Conservation (phyloP, 257 asterid genomes). For the Scutellaria baicalensis region DNA sequence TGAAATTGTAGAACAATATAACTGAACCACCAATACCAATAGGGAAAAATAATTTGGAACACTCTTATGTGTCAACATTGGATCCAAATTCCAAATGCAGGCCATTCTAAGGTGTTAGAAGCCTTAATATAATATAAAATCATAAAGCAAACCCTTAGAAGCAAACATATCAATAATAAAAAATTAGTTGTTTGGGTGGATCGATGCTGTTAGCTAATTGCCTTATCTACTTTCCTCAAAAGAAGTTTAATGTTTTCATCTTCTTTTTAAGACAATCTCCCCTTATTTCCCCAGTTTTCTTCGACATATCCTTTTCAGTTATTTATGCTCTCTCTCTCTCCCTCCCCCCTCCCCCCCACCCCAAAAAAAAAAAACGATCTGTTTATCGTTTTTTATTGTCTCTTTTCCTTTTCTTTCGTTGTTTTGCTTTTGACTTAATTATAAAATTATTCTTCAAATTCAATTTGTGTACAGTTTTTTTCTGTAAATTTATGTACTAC, state of each 20-base stretch:
- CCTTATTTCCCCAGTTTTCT: background rate
- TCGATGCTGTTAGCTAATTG: slow-evolving; percentile 4
- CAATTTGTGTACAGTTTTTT: background rate
- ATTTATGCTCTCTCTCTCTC: background rate
- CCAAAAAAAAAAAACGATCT: background rate
- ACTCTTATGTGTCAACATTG: background rate
- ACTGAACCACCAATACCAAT: too few relatives aligned
- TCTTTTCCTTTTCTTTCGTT: background rate
- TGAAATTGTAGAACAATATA: too few relatives aligned
- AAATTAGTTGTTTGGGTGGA: slow-evolving; percentile 6
- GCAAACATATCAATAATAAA: background rate
- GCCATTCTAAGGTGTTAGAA: background rate
- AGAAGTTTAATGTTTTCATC: background rate
- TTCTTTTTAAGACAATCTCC: background rate
- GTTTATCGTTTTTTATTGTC: background rate
- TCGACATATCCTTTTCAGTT: background rate
- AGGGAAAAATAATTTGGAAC: background rate
- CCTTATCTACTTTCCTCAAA: background rate
- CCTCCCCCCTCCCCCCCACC: background rate
- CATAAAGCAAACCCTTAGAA: background rate
- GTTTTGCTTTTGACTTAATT: too few relatives aligned
- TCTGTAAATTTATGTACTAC: background rate
- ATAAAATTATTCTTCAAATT: background rate
- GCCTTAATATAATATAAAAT: background rate
- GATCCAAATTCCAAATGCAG: background rate